Base-by-base conservation (phyloP, 2,329 filamentous ascomycete genomes). In the Tolypocladium cylindrosporum region DNA sequence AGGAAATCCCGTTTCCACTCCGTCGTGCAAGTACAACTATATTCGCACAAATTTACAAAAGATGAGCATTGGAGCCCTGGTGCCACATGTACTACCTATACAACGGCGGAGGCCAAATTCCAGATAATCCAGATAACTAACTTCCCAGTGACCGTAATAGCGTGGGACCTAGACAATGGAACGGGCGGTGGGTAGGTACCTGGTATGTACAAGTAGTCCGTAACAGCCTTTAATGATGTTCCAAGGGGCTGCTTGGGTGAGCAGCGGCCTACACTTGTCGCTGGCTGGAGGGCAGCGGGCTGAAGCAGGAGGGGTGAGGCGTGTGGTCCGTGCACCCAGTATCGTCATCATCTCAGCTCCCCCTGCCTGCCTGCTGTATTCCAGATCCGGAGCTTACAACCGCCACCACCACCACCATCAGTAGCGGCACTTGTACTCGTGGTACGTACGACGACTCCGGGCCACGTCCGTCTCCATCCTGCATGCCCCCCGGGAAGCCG, bases 321-420 rank as follows among this genome's bases (percentile, higher is more conserved):
- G 57, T 27, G 51, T 62, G 60, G 61, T 50, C 60, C 59, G 61
- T 64, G 61, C 61, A 48, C 54, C 34, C 40, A 36, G 56, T 31
- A 61, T 58, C 61, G 58, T 64, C 62, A 60, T 64, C 61, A 59
- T 42, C 55, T 42, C 40, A 55, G 55, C 54, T 59, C 37, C 34
- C 24, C 24, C 24, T 34, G 36, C 43, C 34, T 13, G 24, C 55
- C 27, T 50, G 14, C 48, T 51, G 27, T 34, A 13, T 7, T 36
- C 48, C 48, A 31, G 53, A 55, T 34, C 55, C 55, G 54, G 53
- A 62, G 59, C 57, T 60, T 55, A 54, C 50, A 48, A 40, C 27
- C 27, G 36, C 48, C 24, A 27, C 24, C 24, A 27, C 24, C 24
- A 27, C 24, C 48, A 51, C 9, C 48, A 34, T 8, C 27, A 14